phyloP scores from a whole-genome alignment of 306 rosid genomes.

The Casuarina glauca region DNA sequence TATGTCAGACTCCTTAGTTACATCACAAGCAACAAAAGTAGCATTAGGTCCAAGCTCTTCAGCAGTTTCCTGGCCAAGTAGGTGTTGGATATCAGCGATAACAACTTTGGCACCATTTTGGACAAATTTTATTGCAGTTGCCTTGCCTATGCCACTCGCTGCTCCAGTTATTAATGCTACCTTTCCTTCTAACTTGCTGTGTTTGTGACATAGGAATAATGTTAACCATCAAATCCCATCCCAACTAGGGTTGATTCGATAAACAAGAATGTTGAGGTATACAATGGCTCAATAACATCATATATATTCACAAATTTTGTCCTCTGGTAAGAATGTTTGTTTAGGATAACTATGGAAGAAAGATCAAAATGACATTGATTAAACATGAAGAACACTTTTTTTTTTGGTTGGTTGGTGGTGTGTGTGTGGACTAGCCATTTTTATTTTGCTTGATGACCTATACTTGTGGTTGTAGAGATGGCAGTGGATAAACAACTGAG shows the following conservation, averaged over 20 bases:
- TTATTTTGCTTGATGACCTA: neutral
- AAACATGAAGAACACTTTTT: too few species aligned
- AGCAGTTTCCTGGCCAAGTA: conserved; percentile 63
- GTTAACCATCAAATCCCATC: neutral
- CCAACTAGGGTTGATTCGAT: neutral
- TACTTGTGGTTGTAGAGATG: neutral
- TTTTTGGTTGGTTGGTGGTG: neutral
- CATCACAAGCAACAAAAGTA: conserved; percentile 67
- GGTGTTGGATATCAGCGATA: conserved; percentile 69
- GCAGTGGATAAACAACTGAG: neutral
- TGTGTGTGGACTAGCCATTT: neutral
- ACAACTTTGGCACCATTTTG: conserved; percentile 87
- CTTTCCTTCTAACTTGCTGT: conserved; percentile 68
- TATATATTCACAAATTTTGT: neutral
- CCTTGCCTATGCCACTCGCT: conserved; percentile 91
- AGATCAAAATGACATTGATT: neutral
- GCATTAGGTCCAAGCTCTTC: conserved; percentile 72
- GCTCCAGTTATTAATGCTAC: conserved; percentile 96
- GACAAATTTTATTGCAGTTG: conserved; percentile 66
- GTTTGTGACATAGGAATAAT: conserved; percentile 18
- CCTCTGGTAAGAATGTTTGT: neutral
- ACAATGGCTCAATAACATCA: neutral
- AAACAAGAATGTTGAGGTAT: neutral
- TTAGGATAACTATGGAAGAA: neutral
- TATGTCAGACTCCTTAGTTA: conserved; percentile 66